Evolutionary conservation across 2,329 filamentous ascomycete species (phyloP), one percentile per base, ranked within the genome.

Genomic region (Paecilomyces formosus): DNA sequence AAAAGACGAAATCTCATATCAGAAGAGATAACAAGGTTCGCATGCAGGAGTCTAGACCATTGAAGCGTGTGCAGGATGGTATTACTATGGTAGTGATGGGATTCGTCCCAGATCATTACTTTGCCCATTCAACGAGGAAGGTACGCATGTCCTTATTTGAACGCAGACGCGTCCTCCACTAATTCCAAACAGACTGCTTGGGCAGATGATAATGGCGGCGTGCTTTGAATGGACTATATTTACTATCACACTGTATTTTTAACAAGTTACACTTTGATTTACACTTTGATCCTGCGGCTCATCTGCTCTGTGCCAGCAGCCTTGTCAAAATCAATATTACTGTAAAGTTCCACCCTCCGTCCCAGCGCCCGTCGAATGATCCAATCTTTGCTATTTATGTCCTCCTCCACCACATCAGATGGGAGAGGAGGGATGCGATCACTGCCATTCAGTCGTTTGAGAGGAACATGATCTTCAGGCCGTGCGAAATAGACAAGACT

Each of bases 401-500:
- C 69, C 55, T 76, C 71, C 54, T 75, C 73, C 2, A 64, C 63
- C 21, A 68, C 66, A 5, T 63, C 70, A 11, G 67, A 62, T 13
- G 63, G 65, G 26, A 76, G 59, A 1, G 63, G 61, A 31, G 74
- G 72, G 57, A 76, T 75, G 11, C 63, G 62, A 53, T 65, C 57
- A 53, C 72, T 71, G 0, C 72, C 72, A 8, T 74, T 68, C 58
- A 78, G 55, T 45, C 74, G 66, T 59, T 70, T 75, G 64, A 81
- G 62, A 22, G 77, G 55, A 15, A 81, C 76, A 24, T 78, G 71
- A 68, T 82, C 76, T 63, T 77, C 79, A 2, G 81, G 81, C 61
- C 82, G 66, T 28, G 75, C 71, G 67, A 84, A 84, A 64, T 84
- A 84, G 9, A 83, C 81, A 21, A 84, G 62, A 67, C 80, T 82